Evolutionary conservation across 2,329 filamentous ascomycete species (phyloP).

Genomic region (Ampelomyces quisqualis): DNA sequence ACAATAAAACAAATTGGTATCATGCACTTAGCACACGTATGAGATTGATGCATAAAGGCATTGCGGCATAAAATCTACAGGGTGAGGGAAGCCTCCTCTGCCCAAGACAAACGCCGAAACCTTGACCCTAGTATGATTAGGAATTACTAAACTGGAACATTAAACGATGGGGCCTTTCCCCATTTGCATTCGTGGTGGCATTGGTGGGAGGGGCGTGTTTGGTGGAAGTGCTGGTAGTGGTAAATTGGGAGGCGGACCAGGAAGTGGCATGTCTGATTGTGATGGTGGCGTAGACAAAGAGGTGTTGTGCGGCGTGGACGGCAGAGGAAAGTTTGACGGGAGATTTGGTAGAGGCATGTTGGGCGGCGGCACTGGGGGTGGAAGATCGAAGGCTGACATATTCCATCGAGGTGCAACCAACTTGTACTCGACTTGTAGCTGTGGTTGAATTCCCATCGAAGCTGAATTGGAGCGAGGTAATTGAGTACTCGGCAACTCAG

Average conservation of each 20-base stretch:
- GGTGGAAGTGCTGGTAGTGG: constrained; percentile 10
- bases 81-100: too few species aligned
- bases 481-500: constrained; percentile 7
- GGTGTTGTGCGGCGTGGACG: constrained; percentile 10
- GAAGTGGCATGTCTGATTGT: background rate
- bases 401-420: constrained; percentile 31
- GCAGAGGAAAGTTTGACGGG: constrained; percentile 27
- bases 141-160: too few species aligned
- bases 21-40: too few species aligned
- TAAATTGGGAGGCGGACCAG: background rate
- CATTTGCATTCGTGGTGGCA: constrained; percentile 10
- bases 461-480: constrained; percentile 24
- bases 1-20: too few species aligned
- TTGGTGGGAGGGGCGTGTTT: constrained; percentile 9
- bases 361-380: constrained; percentile 51
- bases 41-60: too few species aligned
- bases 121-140: too few species aligned
- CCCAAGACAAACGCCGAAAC: too few species aligned
- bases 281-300: constrained; percentile 6
- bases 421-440: constrained; percentile 15
- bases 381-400: constrained; percentile 45
- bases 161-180: too few species aligned
- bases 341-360: constrained; percentile 48
- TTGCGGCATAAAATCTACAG: too few species aligned
- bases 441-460: constrained; percentile 28